Percentiles rank a stretch among this genome's conserved stretches.
Conservation (phyloP, 495 filamentous ascomycete genomes). For the Coniosporium apollinis region DNA sequence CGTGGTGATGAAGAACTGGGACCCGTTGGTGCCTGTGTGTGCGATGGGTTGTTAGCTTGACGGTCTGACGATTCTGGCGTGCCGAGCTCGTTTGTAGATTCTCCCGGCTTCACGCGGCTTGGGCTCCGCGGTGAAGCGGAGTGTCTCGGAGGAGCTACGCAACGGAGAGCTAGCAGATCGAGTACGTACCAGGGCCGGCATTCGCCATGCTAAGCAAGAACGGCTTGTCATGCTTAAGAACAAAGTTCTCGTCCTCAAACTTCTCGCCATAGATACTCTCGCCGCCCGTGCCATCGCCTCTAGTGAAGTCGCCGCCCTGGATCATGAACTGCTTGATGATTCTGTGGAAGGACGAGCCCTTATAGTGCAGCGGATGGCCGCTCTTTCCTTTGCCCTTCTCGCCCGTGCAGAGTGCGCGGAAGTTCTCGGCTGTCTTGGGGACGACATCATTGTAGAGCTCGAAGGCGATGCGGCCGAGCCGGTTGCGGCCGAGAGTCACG, state of each 20-base stretch:
- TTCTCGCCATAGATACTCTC: slow-evolving; percentile 97
- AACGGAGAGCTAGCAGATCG: background rate
- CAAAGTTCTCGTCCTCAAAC: slow-evolving; percentile 95
- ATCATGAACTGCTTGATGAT: slow-evolving; percentile 99
- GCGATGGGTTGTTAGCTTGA: background rate
- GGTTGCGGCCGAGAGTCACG: slow-evolving; percentile 9
- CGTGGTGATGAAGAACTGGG: slow-evolving; percentile 96
- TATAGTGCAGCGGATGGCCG: slow-evolving; percentile 82
- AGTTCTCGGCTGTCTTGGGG: slow-evolving; percentile 91
- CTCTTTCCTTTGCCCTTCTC: slow-evolving; percentile 70
- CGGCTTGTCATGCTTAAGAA: slow-evolving; percentile 81
- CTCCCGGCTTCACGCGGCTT: background rate
- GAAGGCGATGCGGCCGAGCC: slow-evolving; percentile 10
- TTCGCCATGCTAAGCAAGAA: slow-evolving; percentile 97
- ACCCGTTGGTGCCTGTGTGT: slow-evolving; percentile 64
- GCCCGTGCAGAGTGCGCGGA: slow-evolving; percentile 86
- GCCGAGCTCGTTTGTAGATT: background rate
- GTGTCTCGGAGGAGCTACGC: background rate
- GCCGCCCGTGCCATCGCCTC: slow-evolving; percentile 78
- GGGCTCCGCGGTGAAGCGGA: background rate
- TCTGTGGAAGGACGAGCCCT: slow-evolving; percentile 83
- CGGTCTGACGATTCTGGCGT: background rate
- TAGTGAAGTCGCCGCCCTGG: slow-evolving; percentile 97
- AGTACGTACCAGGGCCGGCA: slow-evolving; percentile 67
- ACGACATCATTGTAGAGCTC: slow-evolving; percentile 36